Evolutionary conservation across 192 early-diverging fungal genomes (phyloP).

Genomic region (Linnemannia zychae): DNA sequence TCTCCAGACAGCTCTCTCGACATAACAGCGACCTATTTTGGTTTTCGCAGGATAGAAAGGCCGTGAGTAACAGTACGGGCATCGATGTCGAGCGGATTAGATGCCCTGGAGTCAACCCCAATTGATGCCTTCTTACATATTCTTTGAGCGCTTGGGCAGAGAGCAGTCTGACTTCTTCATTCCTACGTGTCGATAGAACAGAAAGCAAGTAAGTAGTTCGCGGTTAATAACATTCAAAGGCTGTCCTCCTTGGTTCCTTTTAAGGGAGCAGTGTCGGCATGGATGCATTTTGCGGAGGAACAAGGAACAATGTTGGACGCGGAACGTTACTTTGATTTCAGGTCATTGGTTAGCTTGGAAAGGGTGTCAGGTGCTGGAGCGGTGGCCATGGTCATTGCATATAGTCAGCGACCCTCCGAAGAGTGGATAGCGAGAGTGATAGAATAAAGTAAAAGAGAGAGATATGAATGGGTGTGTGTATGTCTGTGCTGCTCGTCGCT

Average conservation of each 20-base stretch:
- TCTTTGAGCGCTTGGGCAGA: slow-evolving; percentile 75
- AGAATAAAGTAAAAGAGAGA: not conserved
- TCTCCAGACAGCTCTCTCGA: slow-evolving; percentile 80
- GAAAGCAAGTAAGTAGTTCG: not conserved
- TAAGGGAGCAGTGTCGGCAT: not conserved
- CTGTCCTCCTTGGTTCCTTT: not conserved
- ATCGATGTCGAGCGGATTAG: not conserved
- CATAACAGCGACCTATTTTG: slow-evolving; percentile 41
- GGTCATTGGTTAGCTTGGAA: slow-evolving; percentile 51
- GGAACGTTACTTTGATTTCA: slow-evolving; percentile 64
- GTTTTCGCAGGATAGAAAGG: not conserved
- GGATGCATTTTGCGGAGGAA: not conserved
- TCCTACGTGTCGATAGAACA: slow-evolving; percentile 46
- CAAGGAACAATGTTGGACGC: not conserved
- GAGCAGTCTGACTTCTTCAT: slow-evolving; percentile 69
- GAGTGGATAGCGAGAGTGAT: not conserved
- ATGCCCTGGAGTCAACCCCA: not conserved
- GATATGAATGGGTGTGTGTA: not conserved
- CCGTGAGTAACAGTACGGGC: not conserved
- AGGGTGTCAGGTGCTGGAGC: slow-evolving; percentile 42
- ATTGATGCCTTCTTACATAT: slow-evolving; percentile 61
- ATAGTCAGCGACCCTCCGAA: slow-evolving; percentile 19
- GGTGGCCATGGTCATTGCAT: slow-evolving; percentile 45
- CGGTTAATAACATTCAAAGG: not conserved
- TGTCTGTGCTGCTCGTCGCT: not conserved